A percentile compares a stretch with the other conserved stretches of the same genome.
Evolutionary conservation across 495 filamentous ascomycete species (phyloP).

Genomic region (Penicillium nucicola): DNA sequence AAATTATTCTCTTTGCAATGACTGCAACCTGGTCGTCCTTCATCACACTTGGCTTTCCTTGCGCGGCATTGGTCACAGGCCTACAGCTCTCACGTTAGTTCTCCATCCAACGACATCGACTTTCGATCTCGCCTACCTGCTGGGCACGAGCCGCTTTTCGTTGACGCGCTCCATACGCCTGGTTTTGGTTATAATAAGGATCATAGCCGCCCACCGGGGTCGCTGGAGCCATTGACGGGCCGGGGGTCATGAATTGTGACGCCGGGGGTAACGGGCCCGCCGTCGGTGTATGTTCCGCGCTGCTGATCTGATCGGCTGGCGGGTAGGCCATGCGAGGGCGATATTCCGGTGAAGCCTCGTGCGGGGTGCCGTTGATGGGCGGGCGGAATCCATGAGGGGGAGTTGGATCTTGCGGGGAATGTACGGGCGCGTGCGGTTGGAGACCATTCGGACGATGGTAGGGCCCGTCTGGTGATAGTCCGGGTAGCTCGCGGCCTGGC

Average conservation of each 20-base stretch:
- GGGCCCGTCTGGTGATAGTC: slow-evolving; percentile 33
- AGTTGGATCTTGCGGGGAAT: slow-evolving; percentile 23
- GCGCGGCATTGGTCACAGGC: slow-evolving; percentile 61
- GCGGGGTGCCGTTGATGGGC: slow-evolving; percentile 33
- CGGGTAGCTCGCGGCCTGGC: slow-evolving; percentile 40
- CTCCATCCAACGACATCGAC: neutral
- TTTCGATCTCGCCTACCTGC: slow-evolving; percentile 29
- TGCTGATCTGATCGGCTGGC: slow-evolving; percentile 24
- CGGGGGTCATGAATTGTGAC: slow-evolving; percentile 30
- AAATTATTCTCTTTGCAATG: slow-evolving; percentile 57
- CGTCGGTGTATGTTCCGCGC: slow-evolving; percentile 26
- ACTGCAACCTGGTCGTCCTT: slow-evolving; percentile 56
- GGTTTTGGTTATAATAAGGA: slow-evolving; percentile 28
- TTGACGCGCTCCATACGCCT: slow-evolving; percentile 34
- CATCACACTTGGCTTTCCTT: slow-evolving; percentile 63
- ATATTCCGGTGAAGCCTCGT: slow-evolving; percentile 37
- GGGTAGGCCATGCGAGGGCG: slow-evolving; percentile 34
- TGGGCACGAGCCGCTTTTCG: slow-evolving; percentile 42
- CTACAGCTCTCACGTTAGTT: slow-evolving; percentile 24
- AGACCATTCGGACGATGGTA: slow-evolving; percentile 36
- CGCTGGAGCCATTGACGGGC: slow-evolving; percentile 15
- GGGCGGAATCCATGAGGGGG: slow-evolving; percentile 29
- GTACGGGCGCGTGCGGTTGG: slow-evolving; percentile 30
- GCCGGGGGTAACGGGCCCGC: slow-evolving; percentile 20
- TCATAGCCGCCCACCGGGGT: slow-evolving; percentile 31